These are phyloP conservation scores for Suillus bovinus DNA, from an alignment of 768 basidiomycete species.

Conservation along the genomic window DNA sequence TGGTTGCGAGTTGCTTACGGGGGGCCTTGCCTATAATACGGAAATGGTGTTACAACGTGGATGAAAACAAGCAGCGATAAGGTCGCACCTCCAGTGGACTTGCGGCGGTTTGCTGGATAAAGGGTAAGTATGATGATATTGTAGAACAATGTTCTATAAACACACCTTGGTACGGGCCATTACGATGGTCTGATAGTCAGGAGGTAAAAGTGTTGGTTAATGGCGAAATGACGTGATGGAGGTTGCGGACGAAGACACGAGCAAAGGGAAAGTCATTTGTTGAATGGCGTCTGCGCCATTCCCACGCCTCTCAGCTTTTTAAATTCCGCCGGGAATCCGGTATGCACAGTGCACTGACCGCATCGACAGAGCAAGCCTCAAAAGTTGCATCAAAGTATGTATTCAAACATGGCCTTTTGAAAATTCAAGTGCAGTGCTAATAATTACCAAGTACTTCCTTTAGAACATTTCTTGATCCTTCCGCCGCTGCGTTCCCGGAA, in stretches of 20 bases:
- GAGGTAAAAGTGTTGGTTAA: neutral
- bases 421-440: neutral
- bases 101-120: slow-evolving; percentile 93
- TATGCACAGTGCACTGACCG: slow-evolving; percentile 34
- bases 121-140: slow-evolving; percentile 14
- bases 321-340: slow-evolving; percentile 24
- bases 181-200: slow-evolving; percentile 5
- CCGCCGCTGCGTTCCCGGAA: neutral
- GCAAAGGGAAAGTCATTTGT: slow-evolving; percentile 15
- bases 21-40: slow-evolving; percentile 72
- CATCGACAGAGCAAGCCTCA: slow-evolving; percentile 1
- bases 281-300: slow-evolving; percentile 21
- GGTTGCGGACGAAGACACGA: slow-evolving; percentile 14
- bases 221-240: slow-evolving; percentile 1
- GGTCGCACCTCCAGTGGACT: slow-evolving; percentile 92
- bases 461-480: neutral
- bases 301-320: slow-evolving; percentile 31
- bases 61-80: slow-evolving; percentile 18
- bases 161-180: slow-evolving; percentile 91
- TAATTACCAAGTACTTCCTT: neutral
- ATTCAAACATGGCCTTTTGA: neutral
- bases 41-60: slow-evolving; percentile 22
- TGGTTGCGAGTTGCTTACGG: slow-evolving; percentile 94
- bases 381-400: neutral
- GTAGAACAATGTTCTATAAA: neutral